These are phyloP conservation scores for Zygotorulaspora chibaensis DNA, from an alignment of 805 yeast species.

Conservation along the genomic window DNA sequence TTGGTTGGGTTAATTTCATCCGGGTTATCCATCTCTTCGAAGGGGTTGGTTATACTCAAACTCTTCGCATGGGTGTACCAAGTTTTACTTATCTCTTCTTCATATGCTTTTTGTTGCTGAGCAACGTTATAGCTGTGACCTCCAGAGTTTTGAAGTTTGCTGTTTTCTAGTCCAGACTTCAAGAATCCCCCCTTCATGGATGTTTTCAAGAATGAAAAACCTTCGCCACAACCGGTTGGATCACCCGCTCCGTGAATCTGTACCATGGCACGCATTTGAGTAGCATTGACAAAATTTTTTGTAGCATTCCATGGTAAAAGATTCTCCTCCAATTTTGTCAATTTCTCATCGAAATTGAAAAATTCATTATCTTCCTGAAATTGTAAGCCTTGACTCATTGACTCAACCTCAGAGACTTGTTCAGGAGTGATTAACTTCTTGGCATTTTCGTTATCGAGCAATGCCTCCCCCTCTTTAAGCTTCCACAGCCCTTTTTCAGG, in stretches of 20 bases:
- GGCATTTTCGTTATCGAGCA: slow-evolving; percentile 73
- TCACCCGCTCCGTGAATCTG: slow-evolving; percentile 94
- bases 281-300: slow-evolving; percentile 83
- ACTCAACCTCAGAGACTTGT: slow-evolving; percentile 78
- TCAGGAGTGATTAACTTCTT: slow-evolving; percentile 88
- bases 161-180: slow-evolving; percentile 31
- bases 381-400: slow-evolving; percentile 94
- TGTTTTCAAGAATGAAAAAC: slow-evolving; percentile 80
- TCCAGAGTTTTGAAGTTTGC: slow-evolving; percentile 42
- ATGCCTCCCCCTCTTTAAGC: slow-evolving; percentile 57
- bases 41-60: slow-evolving; percentile 42
- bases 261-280: slow-evolving; percentile 95
- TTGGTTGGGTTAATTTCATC: slow-evolving; percentile 37
- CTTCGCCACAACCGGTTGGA: slow-evolving; percentile 87
- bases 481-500: slow-evolving; percentile 96
- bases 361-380: slow-evolving; percentile 74
- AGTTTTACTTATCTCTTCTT: slow-evolving; percentile 79
- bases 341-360: slow-evolving; percentile 43
- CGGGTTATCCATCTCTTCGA: slow-evolving; percentile 36
- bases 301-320: slow-evolving; percentile 94
- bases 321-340: slow-evolving; percentile 73
- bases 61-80: slow-evolving; percentile 82
- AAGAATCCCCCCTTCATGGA: slow-evolving; percentile 93
- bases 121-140: slow-evolving; percentile 79
- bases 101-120: slow-evolving; percentile 84